Evolutionary conservation across 2,329 filamentous ascomycete species (phyloP).

Genomic region (Alternaria gaisen): DNA sequence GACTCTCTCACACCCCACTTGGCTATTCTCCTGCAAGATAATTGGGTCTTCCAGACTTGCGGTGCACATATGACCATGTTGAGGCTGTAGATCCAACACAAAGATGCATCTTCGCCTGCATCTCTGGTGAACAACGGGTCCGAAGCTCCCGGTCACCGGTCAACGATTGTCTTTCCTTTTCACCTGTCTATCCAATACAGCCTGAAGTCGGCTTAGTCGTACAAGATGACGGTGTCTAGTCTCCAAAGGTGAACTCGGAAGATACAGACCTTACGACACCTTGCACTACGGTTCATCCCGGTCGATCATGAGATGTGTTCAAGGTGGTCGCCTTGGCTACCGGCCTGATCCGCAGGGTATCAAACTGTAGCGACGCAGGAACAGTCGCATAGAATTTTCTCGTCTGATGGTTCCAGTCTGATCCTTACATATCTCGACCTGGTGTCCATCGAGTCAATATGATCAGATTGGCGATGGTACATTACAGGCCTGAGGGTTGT

Average conservation of each 20-base stretch:
- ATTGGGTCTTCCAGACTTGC: slow-evolving; percentile 8
- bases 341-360: background rate
- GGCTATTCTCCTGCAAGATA: background rate
- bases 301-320: background rate
- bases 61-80: slow-evolving; percentile 4
- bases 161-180: background rate
- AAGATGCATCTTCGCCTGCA: slow-evolving; percentile 13
- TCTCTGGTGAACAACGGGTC: slow-evolving; percentile 15
- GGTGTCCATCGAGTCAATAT: too few species aligned
- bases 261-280: background rate
- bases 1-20: slow-evolving; percentile 22
- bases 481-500: too few species aligned
- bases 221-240: background rate
- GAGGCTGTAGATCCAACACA: slow-evolving; percentile 3
- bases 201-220: background rate
- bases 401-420: background rate
- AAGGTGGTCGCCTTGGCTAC: background rate
- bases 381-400: background rate
- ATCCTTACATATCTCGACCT: too few species aligned
- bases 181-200: background rate
- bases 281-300: background rate
- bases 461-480: too few species aligned
- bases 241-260: background rate
- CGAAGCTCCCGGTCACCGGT: background rate
- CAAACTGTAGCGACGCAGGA: background rate